Evolutionary conservation across 768 basidiomycete genomes (phyloP), one percentile per base, ranked within the genome.

Genomic region (Boletus subcaerulescens): DNA sequence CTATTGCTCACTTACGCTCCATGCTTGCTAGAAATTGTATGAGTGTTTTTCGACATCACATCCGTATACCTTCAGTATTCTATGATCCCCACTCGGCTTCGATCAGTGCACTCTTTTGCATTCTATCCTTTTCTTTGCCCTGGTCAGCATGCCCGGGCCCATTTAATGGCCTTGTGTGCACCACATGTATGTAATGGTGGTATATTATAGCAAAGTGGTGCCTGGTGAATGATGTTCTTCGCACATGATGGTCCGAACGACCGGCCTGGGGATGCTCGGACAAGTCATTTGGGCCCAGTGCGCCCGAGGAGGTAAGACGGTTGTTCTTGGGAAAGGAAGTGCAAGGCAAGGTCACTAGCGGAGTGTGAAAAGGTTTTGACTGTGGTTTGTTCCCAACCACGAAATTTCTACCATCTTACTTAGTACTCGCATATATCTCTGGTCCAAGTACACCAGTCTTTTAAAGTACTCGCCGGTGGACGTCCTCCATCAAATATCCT

Each of bases 381-480:
- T 54, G 49, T 57, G 52, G 68, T 57, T 61, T 55, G 59, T 57
- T 71, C 69, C 59, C 70, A 69, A 61, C 71, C 61, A 58, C 64
- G 48, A 58, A 63, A 48, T 65, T 70, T 61, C 63, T 70, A 67
- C 56, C 71, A 73, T 64, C 69, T 72, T 71, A 71, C 69, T 72
- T 71, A 71, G 71, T 69, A 62, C 71, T 61, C 58, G 29, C 67
- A 45, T 72, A 71, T 71, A 71, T 67, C 60, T 57, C 69, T 71
- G 69, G 69, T 65, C 48, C 54, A 58, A 66, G 69, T 67, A 69
- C 69, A 35, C 71, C 69, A 72, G 71, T 41, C 54, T 57, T 53
- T 53, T 58, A 72, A 71, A 67, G 67, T 71, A 71, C 71, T 62
- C 3, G 48, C 60, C 56, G 59, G 60, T 71, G 69, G 69, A 67